Percentiles rank a stretch among this genome's conserved stretches.
These are phyloP conservation scores for Phytopythium kandeliae DNA, from an alignment of 352 stramenopile species.

Conservation along the genomic window DNA sequence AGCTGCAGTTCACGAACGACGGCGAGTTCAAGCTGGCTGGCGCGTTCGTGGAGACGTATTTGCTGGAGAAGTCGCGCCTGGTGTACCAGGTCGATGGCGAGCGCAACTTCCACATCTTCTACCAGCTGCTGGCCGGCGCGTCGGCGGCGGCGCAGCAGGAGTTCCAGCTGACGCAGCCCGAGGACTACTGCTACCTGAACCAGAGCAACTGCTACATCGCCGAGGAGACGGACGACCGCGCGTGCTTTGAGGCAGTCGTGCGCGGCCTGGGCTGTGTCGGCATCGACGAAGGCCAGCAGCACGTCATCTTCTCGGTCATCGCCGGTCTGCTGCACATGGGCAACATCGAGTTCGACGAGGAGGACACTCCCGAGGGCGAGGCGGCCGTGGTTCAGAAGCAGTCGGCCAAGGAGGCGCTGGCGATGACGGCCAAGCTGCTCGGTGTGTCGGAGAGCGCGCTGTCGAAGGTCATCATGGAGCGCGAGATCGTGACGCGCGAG, in stretches of 20 bases:
- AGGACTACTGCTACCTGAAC: slow-evolving; percentile 93
- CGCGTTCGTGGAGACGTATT: slow-evolving; percentile 85
- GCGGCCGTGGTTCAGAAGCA: slow-evolving; percentile 69
- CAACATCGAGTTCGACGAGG: slow-evolving; percentile 94
- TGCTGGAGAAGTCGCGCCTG: slow-evolving; percentile 85
- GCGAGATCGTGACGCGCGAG: slow-evolving; percentile 80
- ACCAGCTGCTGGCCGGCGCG: slow-evolving; percentile 84
- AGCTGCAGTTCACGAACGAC: slow-evolving; percentile 91
- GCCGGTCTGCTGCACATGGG: slow-evolving; percentile 94
- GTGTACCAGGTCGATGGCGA: slow-evolving; percentile 88
- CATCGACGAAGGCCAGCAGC: slow-evolving; percentile 60
- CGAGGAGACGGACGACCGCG: slow-evolving; percentile 89
- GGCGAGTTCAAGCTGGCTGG: slow-evolving; percentile 80
- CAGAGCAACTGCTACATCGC: slow-evolving; percentile 91
- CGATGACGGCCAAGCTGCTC: slow-evolving; percentile 49
- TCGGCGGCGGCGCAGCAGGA: slow-evolving; percentile 40
- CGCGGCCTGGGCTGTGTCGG: slow-evolving; percentile 70
- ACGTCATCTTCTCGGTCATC: slow-evolving; percentile 89
- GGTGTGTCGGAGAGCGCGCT: slow-evolving; percentile 62
- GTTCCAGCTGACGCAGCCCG: slow-evolving; percentile 62
- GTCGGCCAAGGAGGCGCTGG: slow-evolving; percentile 55
- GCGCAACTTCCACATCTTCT: slow-evolving; percentile 96
- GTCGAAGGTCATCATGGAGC: slow-evolving; percentile 78
- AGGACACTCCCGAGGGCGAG: slow-evolving; percentile 78
- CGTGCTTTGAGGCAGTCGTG: slow-evolving; percentile 73